Evolutionary conservation across 495 filamentous ascomycete genomes (phyloP).

Genomic region (Paragyromitra xinjiangensis): DNA sequence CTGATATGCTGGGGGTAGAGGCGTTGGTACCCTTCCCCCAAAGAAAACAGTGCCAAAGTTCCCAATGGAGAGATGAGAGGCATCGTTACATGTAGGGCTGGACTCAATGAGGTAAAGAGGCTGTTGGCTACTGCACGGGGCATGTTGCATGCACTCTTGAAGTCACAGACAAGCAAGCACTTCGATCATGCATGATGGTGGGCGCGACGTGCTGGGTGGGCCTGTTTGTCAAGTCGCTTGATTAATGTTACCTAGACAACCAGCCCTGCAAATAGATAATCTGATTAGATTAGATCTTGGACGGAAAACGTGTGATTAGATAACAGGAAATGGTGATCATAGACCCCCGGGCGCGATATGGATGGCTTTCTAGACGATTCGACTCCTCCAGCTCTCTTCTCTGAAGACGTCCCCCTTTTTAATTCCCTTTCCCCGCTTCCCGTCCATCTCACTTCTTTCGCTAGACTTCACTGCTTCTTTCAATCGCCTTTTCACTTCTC

Average conservation of each 20-base stretch:
- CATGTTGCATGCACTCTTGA: constrained; percentile 9
- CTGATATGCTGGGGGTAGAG: not conserved
- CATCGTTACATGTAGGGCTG: constrained; percentile 1
- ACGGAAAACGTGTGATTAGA: constrained; percentile 28
- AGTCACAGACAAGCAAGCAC: constrained; percentile 5
- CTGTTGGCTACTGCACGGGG: constrained; percentile 15
- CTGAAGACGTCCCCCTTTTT: constrained; percentile 28
- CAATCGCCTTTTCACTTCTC: constrained; percentile 1
- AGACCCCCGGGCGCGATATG: not conserved
- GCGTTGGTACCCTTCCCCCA: not conserved
- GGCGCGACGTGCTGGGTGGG: not conserved
- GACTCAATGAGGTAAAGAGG: constrained; percentile 26
- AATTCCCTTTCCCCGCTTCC: constrained; percentile 30
- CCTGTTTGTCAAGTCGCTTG: constrained; percentile 22
- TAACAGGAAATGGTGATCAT: constrained; percentile 5
- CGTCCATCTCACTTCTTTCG: constrained; percentile 4
- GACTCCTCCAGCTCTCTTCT: constrained; percentile 41
- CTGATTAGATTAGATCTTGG: constrained; percentile 37
- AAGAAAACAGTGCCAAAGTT: not conserved
- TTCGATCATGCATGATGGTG: not conserved
- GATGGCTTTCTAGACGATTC: constrained; percentile 50
- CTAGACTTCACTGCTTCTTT: not conserved
- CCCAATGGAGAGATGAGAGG: constrained; percentile 19
- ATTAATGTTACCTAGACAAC: constrained; percentile 19
- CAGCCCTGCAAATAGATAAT: not conserved